Conservation (phyloP, 106 monocot genomes). For the Phalaenopsis equestris region DNA sequence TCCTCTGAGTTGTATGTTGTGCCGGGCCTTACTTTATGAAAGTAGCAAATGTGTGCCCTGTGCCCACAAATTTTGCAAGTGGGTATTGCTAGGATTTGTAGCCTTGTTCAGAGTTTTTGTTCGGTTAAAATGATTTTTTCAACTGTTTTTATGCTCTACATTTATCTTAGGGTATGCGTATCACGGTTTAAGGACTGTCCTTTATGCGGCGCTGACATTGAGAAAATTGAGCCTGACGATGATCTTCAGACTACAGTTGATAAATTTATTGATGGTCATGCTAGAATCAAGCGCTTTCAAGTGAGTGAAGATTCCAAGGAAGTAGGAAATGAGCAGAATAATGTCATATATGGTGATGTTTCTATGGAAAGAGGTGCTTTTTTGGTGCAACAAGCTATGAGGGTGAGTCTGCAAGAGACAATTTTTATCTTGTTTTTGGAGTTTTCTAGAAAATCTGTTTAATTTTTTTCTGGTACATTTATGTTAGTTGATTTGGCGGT, state of each 20-base stretch:
- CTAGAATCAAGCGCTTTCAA: constrained; percentile 75
- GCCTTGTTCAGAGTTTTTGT: not conserved
- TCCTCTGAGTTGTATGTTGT: constrained; percentile 92
- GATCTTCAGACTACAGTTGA: constrained; percentile 83
- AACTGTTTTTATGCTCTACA: not conserved
- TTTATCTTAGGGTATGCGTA: constrained; percentile 59
- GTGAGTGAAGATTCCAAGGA: constrained; percentile 29
- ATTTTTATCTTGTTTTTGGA: not conserved
- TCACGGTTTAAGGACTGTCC: constrained; percentile 91
- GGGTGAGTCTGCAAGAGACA: constrained; percentile 36
- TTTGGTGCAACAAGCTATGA: constrained; percentile 98
- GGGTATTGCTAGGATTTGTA: constrained; percentile 18
- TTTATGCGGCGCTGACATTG: constrained; percentile 94
- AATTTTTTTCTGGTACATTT: not conserved
- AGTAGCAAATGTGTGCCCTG: constrained; percentile 87
- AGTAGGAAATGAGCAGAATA: constrained; percentile 34
- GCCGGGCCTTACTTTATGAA: constrained; percentile 74
- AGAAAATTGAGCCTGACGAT: constrained; percentile 68
- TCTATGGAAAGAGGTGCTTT: constrained; percentile 94
- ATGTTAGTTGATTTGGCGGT: not conserved
- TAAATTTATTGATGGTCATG: constrained; percentile 93
- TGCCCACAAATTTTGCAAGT: constrained; percentile 98
- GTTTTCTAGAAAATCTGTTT: not conserved
- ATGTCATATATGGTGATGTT: constrained; percentile 90
- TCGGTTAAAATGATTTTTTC: not conserved